Evolutionary conservation across 192 early-diverging fungal species (phyloP).

Genomic region (Ambispora gerdemannii): DNA sequence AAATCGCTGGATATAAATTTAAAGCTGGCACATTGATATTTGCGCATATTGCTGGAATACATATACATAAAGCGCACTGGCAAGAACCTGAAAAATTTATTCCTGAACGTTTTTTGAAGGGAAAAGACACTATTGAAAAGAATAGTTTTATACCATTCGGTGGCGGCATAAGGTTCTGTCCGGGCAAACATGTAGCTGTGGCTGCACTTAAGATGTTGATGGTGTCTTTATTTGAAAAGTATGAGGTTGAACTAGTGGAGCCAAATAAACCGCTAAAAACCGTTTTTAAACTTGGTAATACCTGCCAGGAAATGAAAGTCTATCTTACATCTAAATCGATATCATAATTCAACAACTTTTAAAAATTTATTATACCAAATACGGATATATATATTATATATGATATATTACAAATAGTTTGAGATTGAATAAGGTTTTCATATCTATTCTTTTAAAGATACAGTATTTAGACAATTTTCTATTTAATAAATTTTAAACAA

Average conservation of each 20-base stretch:
- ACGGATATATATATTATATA: no score
- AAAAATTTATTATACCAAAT: no score
- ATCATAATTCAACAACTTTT: background rate
- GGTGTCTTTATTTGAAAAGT: slow-evolving; percentile 1
- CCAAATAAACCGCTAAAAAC: background rate
- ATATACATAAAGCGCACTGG: background rate
- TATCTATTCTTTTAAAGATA: no score
- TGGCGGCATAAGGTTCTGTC: background rate
- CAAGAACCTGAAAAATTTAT: slow-evolving; percentile 6
- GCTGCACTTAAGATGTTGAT: background rate
- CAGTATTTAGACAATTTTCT: no score
- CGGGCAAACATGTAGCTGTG: background rate
- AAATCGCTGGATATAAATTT: slow-evolving; percentile 18
- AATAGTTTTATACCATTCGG: slow-evolving; percentile 17
- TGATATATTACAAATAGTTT: no score
- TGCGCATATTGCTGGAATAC: background rate
- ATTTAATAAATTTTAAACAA: no score
- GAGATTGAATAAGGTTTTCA: no score
- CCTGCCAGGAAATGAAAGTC: slow-evolving; percentile 6
- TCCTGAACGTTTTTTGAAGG: background rate
- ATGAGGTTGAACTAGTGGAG: background rate
- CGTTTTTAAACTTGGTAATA: background rate
- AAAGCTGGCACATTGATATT: background rate
- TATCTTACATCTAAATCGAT: slow-evolving; percentile 2
- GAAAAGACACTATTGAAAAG: background rate